phyloP scores from a whole-genome alignment of 352 stramenopile genomes.

The Globisporangium megalacanthum region DNA sequence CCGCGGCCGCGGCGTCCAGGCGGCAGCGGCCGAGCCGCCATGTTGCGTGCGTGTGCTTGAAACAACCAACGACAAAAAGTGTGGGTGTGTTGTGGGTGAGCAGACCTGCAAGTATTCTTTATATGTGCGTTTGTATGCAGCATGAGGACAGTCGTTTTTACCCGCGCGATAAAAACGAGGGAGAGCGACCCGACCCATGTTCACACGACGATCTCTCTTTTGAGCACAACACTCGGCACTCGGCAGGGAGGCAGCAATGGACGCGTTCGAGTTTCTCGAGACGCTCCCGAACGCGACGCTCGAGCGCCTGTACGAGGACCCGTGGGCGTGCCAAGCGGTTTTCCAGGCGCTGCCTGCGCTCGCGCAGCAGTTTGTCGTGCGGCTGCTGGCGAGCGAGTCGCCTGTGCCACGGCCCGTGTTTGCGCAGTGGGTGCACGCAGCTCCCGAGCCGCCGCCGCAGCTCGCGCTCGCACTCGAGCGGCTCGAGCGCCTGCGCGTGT shows the following conservation, averaged over 20 bases:
- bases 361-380: constrained; percentile 89
- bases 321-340: constrained; percentile 86
- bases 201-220: too few species aligned
- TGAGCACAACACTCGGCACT: too few species aligned
- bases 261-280: constrained; percentile 85
- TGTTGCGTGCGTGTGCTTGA: neutral
- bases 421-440: constrained; percentile 64
- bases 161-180: neutral
- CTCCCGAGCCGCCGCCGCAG: constrained; percentile 28
- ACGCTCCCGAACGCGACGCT: constrained; percentile 69
- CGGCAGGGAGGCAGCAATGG: constrained; percentile 28
- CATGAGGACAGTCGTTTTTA: neutral
- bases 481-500: constrained; percentile 53
- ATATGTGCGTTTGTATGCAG: neutral
- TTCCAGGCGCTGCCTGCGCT: constrained; percentile 84
- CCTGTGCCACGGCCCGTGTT: constrained; percentile 43
- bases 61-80: constrained; percentile 1
- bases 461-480: constrained; percentile 52
- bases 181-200: neutral
- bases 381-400: constrained; percentile 63
- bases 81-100: neutral
- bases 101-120: too few species aligned
- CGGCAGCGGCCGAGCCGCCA: constrained; percentile 15
- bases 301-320: constrained; percentile 77
- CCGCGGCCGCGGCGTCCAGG: constrained; percentile 11